Evolutionary conservation across 495 filamentous ascomycete genomes (phyloP), one percentile per base, ranked within the genome.

Genomic region (Penicillium dipodomyicola): DNA sequence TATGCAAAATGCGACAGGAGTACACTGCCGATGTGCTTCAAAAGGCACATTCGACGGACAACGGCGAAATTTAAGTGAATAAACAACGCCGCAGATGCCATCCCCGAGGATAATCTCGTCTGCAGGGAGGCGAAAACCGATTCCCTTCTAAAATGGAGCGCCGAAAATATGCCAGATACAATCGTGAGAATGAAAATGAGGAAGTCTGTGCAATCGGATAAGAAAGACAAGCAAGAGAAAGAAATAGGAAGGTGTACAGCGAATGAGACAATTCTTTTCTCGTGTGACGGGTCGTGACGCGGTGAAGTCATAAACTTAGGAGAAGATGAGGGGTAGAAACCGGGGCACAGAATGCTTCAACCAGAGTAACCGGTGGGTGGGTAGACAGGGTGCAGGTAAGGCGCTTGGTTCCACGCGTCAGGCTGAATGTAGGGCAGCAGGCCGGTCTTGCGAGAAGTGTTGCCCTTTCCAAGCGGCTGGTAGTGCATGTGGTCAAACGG

Each of bases 401-500:
- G 59, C 9, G 65, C 66, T 37, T 79, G 77, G 15, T 65, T 68
- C 75, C 77, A 80, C 8, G 74, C 68, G 20, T 81, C 77, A 2
- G 74, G 76, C 29, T 78, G 74, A 40, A 80, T 67, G 43, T 96
- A 93, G 12, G 94, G 94, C 11, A 98, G 80, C 25, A 90, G 81
- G 15, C 94, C 94, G 5, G 87, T 87, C 54, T 87, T 86, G 50
- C 86, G 82, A 57, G 96, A 90, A 49, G 86, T 82, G 4, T 83
- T 80, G 9, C 81, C 71, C 65, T 90, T 90, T 4, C 90, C 89
- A 9, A 98, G 73, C 5, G 93, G 90, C 63, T 96, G 93, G 61
- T 97, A 98, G 65, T 96, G 94, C 91, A 98, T 96, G 73, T 96
- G 90, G 61, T 90, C 77, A 68, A 88, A 76, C 53, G 81, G 68